Conservation (phyloP, 139 green algal species). For the Closterium sp. region DNA sequence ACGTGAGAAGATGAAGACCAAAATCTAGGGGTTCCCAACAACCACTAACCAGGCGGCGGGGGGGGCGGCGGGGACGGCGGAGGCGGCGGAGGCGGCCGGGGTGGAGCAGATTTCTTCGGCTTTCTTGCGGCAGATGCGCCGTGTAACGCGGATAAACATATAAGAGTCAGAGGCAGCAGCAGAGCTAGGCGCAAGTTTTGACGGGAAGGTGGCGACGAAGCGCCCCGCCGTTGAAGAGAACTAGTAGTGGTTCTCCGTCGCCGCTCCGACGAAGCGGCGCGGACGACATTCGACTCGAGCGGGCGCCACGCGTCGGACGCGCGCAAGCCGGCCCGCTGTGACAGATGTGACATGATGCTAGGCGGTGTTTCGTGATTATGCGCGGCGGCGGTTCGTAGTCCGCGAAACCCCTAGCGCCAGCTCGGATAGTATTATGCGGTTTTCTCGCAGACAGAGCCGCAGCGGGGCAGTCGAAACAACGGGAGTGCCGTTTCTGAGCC, state of each 20-base stretch:
- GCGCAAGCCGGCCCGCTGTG: not conserved
- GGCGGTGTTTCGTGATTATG: not conserved
- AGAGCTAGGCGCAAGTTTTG: not conserved
- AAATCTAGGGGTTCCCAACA: not conserved
- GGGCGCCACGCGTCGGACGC: no score
- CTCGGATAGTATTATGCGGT: no score
- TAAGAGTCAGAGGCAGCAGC: not conserved
- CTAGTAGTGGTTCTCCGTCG: no score
- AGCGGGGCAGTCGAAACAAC: no score
- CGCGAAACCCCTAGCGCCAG: no score
- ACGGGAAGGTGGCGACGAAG: not conserved
- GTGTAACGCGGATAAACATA: not conserved
- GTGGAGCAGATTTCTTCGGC: not conserved
- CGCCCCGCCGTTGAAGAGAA: no score
- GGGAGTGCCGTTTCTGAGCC: no score
- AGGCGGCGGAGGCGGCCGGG: no score
- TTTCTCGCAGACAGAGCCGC: no score
- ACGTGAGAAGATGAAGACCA: no score
- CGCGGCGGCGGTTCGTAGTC: not conserved
- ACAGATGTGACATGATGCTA: not conserved
- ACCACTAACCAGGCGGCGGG: not conserved
- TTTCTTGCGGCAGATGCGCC: not conserved
- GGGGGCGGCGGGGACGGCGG: no score
- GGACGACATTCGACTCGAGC: not conserved
- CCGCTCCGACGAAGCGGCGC: not conserved